phyloP scores from a whole-genome alignment of 352 stramenopile species.

The Phytophthora sojae region DNA sequence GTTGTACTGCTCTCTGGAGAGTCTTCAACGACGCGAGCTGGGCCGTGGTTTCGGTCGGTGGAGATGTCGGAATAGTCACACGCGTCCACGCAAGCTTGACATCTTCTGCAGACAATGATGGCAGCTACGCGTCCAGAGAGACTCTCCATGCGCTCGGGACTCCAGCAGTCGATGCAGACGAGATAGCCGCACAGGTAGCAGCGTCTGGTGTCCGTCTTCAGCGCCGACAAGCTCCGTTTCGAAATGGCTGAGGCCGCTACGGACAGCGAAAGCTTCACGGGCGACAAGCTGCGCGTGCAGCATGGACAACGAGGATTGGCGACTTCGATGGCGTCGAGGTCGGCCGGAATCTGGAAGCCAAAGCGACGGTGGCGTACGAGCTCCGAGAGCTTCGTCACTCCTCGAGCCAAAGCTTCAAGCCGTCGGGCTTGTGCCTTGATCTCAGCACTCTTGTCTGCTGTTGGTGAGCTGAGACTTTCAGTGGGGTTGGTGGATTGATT shows the following conservation, averaged over 20 bases:
- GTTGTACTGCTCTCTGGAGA: conserved; percentile 8
- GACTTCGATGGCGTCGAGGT: conserved; percentile 38
- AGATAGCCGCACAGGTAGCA: conserved; percentile 39
- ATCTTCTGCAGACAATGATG: conserved; percentile 31
- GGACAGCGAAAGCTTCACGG: conserved; percentile 27
- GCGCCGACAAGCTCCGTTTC: conserved; percentile 10
- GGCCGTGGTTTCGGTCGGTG: conserved; percentile 16
- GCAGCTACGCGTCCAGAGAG: conserved; percentile 14
- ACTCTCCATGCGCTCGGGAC: conserved; percentile 25
- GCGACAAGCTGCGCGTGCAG: conserved; percentile 48
- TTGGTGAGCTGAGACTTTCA: neutral
- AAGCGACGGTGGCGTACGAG: conserved; percentile 55
- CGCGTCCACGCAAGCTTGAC: conserved; percentile 27
- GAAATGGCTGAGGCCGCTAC: conserved; percentile 12
- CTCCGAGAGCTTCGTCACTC: conserved; percentile 34
- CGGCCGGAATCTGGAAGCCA: conserved; percentile 51
- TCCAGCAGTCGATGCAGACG: conserved; percentile 36
- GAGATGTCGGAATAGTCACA: conserved; percentile 28
- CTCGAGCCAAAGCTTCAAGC: conserved; percentile 10
- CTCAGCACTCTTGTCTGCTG: neutral
- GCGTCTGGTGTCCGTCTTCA: conserved; percentile 20
- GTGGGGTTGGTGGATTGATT: neutral
- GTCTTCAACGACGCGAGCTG: conserved; percentile 15
- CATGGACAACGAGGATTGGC: conserved; percentile 54
- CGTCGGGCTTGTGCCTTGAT: conserved; percentile 14